Evolutionary conservation across 805 yeast genomes (phyloP).

Genomic region (Candida sphagnicola): DNA sequence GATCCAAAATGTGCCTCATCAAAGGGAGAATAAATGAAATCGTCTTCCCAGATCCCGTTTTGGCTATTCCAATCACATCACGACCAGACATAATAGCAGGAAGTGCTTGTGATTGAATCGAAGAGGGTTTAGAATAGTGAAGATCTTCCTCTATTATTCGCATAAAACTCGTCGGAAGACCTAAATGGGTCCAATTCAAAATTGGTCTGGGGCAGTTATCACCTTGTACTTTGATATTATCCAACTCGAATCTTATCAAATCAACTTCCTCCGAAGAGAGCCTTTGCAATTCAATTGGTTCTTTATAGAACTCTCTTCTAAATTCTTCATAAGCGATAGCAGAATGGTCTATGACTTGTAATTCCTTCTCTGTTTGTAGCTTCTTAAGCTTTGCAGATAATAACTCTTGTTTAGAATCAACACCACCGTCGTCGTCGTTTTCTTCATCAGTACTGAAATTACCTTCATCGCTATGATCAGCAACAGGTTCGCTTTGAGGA

Average conservation of each 20-base stretch:
- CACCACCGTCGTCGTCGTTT: slow-evolving; percentile 30
- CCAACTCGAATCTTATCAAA: slow-evolving; percentile 47
- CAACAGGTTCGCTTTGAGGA: slow-evolving; percentile 9
- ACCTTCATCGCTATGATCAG: slow-evolving; percentile 11
- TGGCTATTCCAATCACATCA: slow-evolving; percentile 91
- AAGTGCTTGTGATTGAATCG: slow-evolving; percentile 87
- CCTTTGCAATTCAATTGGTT: slow-evolving; percentile 48
- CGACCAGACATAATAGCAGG: slow-evolving; percentile 89
- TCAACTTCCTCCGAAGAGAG: slow-evolving; percentile 55
- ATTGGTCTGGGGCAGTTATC: slow-evolving; percentile 59
- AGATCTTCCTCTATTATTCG: slow-evolving; percentile 48
- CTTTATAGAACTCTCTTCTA: slow-evolving; percentile 58
- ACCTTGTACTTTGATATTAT: slow-evolving; percentile 69
- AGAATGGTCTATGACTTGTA: slow-evolving; percentile 46
- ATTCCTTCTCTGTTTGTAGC: slow-evolving; percentile 45
- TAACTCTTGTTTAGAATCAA: slow-evolving; percentile 29
- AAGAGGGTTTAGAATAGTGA: slow-evolving; percentile 63
- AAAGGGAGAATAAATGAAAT: slow-evolving; percentile 82
- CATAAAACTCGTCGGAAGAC: slow-evolving; percentile 60
- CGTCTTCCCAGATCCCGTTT: slow-evolving; percentile 96
- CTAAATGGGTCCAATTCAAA: slow-evolving; percentile 74
- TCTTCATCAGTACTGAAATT: slow-evolving; percentile 18
- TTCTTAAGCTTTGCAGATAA: slow-evolving; percentile 35
- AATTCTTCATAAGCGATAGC: slow-evolving; percentile 49
- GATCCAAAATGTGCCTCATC: slow-evolving; percentile 78